phyloP scores from a whole-genome alignment of 768 basidiomycete species.

The Piloderma croceum region DNA sequence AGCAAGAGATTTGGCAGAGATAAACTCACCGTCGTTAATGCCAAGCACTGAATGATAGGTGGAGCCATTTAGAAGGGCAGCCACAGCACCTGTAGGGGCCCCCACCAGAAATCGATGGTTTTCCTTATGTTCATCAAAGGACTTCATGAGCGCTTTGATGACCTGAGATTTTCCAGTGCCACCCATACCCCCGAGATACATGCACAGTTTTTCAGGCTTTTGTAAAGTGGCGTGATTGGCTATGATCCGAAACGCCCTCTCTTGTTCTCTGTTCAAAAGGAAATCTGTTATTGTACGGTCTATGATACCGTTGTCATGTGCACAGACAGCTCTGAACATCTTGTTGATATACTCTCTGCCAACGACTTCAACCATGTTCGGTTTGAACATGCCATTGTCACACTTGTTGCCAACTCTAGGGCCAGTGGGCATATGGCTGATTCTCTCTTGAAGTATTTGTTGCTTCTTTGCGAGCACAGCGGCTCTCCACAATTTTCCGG shows the following conservation, averaged over 20 bases:
- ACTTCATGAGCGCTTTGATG: conserved; percentile 19
- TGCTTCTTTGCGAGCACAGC: too few species aligned
- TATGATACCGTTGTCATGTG: conserved; percentile 1
- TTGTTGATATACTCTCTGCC: conserved; percentile 22
- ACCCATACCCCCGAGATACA: conserved; percentile 31
- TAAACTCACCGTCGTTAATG: conserved; percentile 8
- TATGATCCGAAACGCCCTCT: conserved; percentile 25
- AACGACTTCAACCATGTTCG: conserved; percentile 21
- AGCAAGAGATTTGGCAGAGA: too few species aligned
- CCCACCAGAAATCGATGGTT: conserved; percentile 14
- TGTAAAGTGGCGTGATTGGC: conserved; percentile 19
- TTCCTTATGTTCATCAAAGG: conserved; percentile 16
- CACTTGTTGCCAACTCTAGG: too few species aligned
- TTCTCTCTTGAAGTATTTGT: too few species aligned
- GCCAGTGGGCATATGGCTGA: too few species aligned
- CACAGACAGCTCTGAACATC: conserved; percentile 2
- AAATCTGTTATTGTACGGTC: conserved; percentile 9
- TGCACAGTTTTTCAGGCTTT: conserved; percentile 18
- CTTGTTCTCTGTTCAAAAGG: conserved; percentile 26
- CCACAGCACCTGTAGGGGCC: conserved; percentile 23
- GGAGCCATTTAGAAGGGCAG: conserved; percentile 18
- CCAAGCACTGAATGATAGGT: conserved; percentile 21
- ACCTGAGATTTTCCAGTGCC: conserved; percentile 32
- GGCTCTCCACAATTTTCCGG: too few species aligned
- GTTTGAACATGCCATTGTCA: too few species aligned